Conservation (phyloP, 140 eudicot genomes). For the Bidens hawaiensis region DNA sequence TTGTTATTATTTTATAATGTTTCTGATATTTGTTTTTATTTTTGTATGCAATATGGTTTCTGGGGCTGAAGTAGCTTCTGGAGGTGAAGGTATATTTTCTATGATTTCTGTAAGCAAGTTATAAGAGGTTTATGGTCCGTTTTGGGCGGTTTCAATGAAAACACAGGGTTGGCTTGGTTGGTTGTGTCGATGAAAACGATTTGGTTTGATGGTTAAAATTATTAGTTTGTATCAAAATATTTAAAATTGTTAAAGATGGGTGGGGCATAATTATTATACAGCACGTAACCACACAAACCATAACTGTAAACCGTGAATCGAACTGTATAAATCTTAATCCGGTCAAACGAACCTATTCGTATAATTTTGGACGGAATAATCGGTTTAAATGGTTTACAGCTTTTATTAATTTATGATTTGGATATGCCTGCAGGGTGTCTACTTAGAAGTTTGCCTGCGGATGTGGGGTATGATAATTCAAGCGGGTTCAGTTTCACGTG, state of each 20-base stretch:
- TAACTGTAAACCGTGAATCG: background rate
- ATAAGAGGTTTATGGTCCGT: background rate
- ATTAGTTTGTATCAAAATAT: background rate
- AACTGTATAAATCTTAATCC: background rate
- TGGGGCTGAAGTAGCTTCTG: slow-evolving; percentile 58
- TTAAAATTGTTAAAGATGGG: background rate
- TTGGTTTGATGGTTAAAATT: background rate
- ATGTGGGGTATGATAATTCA: slow-evolving; percentile 73
- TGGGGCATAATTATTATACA: background rate
- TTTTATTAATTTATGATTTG: background rate
- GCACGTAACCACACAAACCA: too few relatives aligned
- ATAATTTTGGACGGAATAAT: background rate
- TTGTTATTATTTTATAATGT: background rate
- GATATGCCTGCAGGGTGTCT: slow-evolving; percentile 63
- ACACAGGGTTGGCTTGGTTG: background rate
- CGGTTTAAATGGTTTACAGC: background rate
- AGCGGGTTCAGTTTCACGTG: slow-evolving; percentile 89
- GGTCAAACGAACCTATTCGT: background rate
- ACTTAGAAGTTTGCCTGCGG: slow-evolving; percentile 90
- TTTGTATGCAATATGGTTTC: slow-evolving; percentile 7
- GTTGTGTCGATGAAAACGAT: background rate
- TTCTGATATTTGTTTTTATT: background rate
- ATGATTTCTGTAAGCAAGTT: background rate
- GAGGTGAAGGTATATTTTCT: slow-evolving; percentile 62
- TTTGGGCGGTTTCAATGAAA: background rate